Evolutionary conservation across 2,329 filamentous ascomycete genomes (phyloP).

Genomic region (Myriangium duriaei): DNA sequence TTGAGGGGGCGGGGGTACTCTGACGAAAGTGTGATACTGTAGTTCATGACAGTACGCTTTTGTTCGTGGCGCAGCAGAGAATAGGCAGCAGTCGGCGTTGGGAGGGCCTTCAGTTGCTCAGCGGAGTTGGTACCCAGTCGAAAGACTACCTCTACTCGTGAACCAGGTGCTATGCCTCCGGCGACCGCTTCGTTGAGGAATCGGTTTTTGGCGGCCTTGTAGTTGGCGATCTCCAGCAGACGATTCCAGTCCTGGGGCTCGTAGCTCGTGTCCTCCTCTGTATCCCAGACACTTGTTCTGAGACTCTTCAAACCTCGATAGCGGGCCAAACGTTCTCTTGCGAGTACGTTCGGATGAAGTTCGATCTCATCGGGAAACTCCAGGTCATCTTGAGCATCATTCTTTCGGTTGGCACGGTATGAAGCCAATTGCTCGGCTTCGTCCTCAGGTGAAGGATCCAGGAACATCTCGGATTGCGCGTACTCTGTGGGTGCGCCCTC

Average conservation of each 20-base stretch:
- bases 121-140: constrained; percentile 34
- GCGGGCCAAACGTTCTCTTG: constrained; percentile 69
- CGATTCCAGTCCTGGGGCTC: constrained; percentile 85
- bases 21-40: constrained; percentile 73
- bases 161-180: constrained; percentile 78
- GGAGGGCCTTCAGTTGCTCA: constrained; percentile 40
- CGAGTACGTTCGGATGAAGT: constrained; percentile 73
- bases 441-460: constrained; percentile 67
- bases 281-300: constrained; percentile 77
- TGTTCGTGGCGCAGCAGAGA: constrained; percentile 88
- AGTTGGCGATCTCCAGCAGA: constrained; percentile 77
- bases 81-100: constrained; percentile 60
- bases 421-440: constrained; percentile 70
- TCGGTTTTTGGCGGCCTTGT: constrained; percentile 68
- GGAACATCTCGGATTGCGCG: constrained; percentile 83
- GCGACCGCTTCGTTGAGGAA: constrained; percentile 70
- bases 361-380: constrained; percentile 98
- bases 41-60: constrained; percentile 82
- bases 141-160: constrained; percentile 68
- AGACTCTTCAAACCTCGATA: constrained; percentile 90
- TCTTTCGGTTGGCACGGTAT: constrained; percentile 65
- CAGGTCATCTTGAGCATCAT: constrained; percentile 76
- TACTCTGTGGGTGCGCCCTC: constrained; percentile 70
- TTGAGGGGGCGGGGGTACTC: constrained; percentile 67
- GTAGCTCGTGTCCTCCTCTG: constrained; percentile 70